Evolutionary conservation across 2,329 filamentous ascomycete genomes (phyloP), one percentile per base, ranked within the genome.

Genomic region (Microcera coccophila): DNA sequence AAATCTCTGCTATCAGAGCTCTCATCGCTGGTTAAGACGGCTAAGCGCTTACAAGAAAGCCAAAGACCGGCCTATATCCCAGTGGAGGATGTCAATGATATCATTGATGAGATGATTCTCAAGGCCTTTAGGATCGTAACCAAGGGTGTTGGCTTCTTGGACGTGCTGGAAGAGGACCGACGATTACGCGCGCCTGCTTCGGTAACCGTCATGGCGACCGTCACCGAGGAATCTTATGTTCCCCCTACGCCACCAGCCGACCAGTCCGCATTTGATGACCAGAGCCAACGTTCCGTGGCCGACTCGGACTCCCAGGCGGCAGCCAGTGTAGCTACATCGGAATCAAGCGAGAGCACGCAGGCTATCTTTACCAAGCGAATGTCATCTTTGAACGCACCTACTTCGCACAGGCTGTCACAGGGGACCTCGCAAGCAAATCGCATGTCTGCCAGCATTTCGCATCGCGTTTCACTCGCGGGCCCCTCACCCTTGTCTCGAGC

Each of bases 101-200:
- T 91, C 44, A 79, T 96, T 44, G 91, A 97, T 59, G 87, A 95
- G 62, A 89, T 97, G 79, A 86, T 97, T 18, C 71, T 95, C 40
- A 93, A 90, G 64, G 90, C 90, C 0, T 97, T 95, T 71, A 90
- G 87, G 61, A 90, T 97, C 39, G 87, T 95, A n/a, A 91, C 84
- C 36, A 84, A 91, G 57, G 90, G 87, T 12, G 89, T 96, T 19
- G 79, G 85, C 34, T 97, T 98, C 59, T 75, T 95, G 32, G 93
- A 98, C 55, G 76, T 91, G 2, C 83, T 93, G 70, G 84, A 87
- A 28, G 85, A 81, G 14, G 79, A 84, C 54, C 66, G 73, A 36
- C 69, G 70, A 45, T 62, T 67, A 31, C 70, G 74, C 41, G 70
- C 71, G 8, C 70, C 72, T 21, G 64, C 78, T 39, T 72, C 79